Evolutionary conservation across 495 filamentous ascomycete species (phyloP).

Genomic region (Penicillium cosmopolitanum): DNA sequence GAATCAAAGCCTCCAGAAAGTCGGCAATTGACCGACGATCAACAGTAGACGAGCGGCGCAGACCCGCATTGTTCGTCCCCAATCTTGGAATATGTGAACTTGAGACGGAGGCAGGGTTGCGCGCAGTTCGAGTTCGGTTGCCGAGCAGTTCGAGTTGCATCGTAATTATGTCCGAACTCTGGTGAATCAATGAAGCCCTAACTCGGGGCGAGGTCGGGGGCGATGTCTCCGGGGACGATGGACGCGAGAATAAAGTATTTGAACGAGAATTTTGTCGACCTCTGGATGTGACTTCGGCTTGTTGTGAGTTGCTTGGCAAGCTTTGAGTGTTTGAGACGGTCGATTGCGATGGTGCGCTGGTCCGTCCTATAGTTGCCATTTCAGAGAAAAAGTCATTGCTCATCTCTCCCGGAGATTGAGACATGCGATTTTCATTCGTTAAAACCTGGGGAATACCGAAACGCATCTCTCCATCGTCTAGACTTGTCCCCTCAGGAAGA

Average conservation of each 20-base stretch:
- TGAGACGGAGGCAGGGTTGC: constrained; percentile 16
- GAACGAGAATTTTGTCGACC: constrained; percentile 40
- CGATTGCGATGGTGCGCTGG: constrained; percentile 23
- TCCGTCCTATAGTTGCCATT: constrained; percentile 32
- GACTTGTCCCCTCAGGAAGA: constrained; percentile 11
- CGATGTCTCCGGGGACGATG: constrained; percentile 47
- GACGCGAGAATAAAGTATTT: constrained; percentile 48
- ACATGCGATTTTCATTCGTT: constrained; percentile 41
- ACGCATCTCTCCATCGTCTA: constrained; percentile 17
- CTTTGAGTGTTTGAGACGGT: constrained; percentile 19
- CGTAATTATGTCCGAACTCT: constrained; percentile 52
- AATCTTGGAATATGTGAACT: constrained; percentile 22
- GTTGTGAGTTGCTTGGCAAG: constrained; percentile 17
- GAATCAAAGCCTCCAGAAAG: constrained; percentile 41
- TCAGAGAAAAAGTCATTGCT: constrained; percentile 38
- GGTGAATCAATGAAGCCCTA: constrained; percentile 49
- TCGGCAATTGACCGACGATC: constrained; percentile 43
- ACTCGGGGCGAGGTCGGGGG: constrained; percentile 50
- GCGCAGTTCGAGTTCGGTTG: constrained; percentile 38
- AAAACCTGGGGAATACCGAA: constrained; percentile 34
- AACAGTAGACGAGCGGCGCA: constrained; percentile 17
- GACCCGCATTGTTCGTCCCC: constrained; percentile 19
- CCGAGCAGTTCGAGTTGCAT: constrained; percentile 51
- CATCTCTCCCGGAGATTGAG: constrained; percentile 45
- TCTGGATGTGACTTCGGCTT: constrained; percentile 15